phyloP scores from a whole-genome alignment of 1,284 basidiomycete genomes.

The Moniliella sp. region DNA sequence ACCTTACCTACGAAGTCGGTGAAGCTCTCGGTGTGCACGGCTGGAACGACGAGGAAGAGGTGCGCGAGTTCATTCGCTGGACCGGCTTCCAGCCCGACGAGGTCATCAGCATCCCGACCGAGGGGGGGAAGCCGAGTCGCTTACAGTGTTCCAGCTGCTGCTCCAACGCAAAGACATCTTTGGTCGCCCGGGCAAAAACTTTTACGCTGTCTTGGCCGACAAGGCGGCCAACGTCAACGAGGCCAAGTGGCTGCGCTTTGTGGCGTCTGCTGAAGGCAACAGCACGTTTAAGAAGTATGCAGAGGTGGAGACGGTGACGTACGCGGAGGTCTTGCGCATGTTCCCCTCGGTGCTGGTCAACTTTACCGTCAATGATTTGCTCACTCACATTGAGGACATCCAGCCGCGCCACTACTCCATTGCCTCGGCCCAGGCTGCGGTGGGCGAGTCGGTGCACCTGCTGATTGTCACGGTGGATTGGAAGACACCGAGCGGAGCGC shows the following conservation, averaged over 20 bases:
- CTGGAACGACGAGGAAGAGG: constrained; percentile 81
- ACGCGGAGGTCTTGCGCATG: constrained; percentile 61
- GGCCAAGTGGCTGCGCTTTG: constrained; percentile 65
- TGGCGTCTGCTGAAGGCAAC: constrained; percentile 75
- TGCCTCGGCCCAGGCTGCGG: constrained; percentile 75
- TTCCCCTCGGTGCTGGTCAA: constrained; percentile 64
- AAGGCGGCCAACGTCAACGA: constrained; percentile 55
- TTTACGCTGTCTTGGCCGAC: constrained; percentile 71
- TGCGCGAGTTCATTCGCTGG: constrained; percentile 70
- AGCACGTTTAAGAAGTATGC: constrained; percentile 81
- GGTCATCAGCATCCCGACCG: constrained; percentile 54
- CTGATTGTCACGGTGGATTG: constrained; percentile 94
- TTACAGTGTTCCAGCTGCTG: constrained; percentile 80
- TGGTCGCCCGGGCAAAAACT: constrained; percentile 80
- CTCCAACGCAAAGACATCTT: constrained; percentile 94
- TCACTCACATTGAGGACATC: constrained; percentile 54
- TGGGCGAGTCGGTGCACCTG: constrained; percentile 78
- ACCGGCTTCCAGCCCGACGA: constrained; percentile 66
- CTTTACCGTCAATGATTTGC: constrained; percentile 52
- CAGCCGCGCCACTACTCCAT: constrained; percentile 96
- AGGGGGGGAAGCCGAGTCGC: constrained; percentile 41
- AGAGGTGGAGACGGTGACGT: constrained; percentile 84
- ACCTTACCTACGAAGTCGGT: constrained; percentile 79
- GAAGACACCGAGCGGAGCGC: constrained; percentile 55
- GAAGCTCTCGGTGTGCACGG: constrained; percentile 92